Evolutionary conservation across 371 early-diverging fungal genomes (phyloP), one percentile per base, ranked within the genome.

Genomic region (Nosema muscidifuracis): DNA sequence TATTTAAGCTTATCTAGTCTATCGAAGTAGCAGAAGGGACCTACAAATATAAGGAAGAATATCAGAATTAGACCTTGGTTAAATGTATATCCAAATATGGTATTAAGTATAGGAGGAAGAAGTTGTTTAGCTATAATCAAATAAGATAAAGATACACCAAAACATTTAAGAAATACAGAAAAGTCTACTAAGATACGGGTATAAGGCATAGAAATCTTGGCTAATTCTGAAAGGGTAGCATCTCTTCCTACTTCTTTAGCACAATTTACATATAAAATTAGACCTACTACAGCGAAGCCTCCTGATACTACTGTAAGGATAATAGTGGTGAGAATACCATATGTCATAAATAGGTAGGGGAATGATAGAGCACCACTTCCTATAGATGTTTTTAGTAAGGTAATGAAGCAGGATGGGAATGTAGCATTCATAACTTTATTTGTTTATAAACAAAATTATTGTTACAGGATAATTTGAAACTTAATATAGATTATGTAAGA

Each of bases 101-200:
- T 75, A 16, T 73, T 56, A 12, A 79, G 31, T 24, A 53, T 53
- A 7, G 55, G 62, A 0, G 91, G 90, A 87, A 94, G 89, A 65
- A 97, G 81, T 55, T 94, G 92, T 61, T 94, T 92, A 71, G 92
- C 86, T 71, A 97, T 93, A 58, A 99, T 90, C 47, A 99, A 83
- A 81, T 99, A 99, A n/a, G 94, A 92, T 38, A 92, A 85, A n/a
- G 91, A 88, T 0, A 97, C 99, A 28, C 97, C 97, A 85, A 97
- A 96, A 80, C 99, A 99, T 81, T 99, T 99, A 77, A 95, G 84
- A 34, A 96, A 97, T 75, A 99, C 94, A 36, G 96, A 94, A 34
- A 89, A 65, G 78, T 97, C 97, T 76, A 98, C 93, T 43, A 88
- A 86, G 18, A 92, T 82, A 4, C 90, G 90, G 2, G 92, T 89